These are phyloP conservation scores for Russula sp. DNA, from an alignment of 768 basidiomycete species.

Conservation along the genomic window DNA sequence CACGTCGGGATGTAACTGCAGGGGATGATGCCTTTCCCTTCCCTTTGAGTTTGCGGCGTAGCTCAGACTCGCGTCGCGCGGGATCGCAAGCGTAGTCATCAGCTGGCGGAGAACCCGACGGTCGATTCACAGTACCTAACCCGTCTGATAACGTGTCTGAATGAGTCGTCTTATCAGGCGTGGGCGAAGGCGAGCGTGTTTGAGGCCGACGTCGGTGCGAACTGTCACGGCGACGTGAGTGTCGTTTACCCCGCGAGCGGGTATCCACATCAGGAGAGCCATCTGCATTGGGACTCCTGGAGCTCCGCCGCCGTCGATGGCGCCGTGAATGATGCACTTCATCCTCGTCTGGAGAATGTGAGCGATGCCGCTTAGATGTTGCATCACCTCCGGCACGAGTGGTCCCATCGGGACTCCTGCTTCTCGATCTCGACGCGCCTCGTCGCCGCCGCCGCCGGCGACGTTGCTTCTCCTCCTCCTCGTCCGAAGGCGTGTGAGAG, in stretches of 20 bases:
- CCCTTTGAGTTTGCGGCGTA: conserved; percentile 30
- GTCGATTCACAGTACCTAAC: not conserved
- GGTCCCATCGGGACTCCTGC: not conserved
- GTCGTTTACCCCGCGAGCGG: not conserved
- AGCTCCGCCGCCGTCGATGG: not conserved
- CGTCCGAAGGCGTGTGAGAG: conserved; percentile 23
- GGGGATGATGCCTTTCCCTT: conserved; percentile 16
- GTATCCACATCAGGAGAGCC: conserved; percentile 1
- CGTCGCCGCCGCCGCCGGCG: not conserved
- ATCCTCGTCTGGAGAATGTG: conserved; percentile 8
- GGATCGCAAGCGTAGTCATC: conserved; percentile 22
- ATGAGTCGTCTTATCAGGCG: conserved; percentile 19
- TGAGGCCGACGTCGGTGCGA: conserved; percentile 2
- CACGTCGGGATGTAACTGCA: not conserved
- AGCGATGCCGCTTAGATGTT: conserved; percentile 10
- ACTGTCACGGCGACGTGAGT: not conserved
- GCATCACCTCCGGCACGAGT: not conserved
- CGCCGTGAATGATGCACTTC: not conserved
- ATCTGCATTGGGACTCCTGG: not conserved
- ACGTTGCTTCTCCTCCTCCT: conserved; percentile 8
- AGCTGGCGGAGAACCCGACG: conserved; percentile 18
- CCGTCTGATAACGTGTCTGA: conserved; percentile 23
- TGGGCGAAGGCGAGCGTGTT: conserved; percentile 27
- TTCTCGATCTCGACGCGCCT: conserved; percentile 7
- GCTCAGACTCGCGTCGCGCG: conserved; percentile 29